Evolutionary conservation across 1,139 yeast genomes (phyloP), one percentile per base, ranked within the genome.

Genomic region (Zygoascus sp.): DNA sequence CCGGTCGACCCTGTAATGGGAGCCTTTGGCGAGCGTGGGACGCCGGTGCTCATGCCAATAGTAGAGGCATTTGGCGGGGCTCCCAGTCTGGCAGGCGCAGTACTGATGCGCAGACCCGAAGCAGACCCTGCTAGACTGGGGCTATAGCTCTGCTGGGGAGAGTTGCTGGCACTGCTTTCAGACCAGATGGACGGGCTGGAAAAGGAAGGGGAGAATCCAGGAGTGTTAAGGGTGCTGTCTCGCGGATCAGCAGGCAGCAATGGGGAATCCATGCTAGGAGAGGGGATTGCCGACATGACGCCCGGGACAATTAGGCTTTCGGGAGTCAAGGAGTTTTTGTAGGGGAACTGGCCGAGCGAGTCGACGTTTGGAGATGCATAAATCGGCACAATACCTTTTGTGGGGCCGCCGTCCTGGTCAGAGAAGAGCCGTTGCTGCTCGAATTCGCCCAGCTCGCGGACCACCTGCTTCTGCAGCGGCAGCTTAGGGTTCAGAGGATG

Each of bases 321-420:
- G 3, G 58, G 58, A 6, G 55, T 50, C 16, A 56, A 19, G 11
- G 58, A 55, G 51, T 56, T 56, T 38, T 53, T 53, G 48, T 55
- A 53, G 11, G 59, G 59, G 34, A 56, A 56, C 23, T 44, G 39
- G 19, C 58, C 52, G 23, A 53, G 40, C 10, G 58, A 55, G 42
- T 55, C 58, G 21, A 50, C 27, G 34, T 49, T 50, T 11, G 57
- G 58, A 5, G 53, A 45, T 16, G 45, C 44, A 39, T 56, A 56
- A 10, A 56, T 47, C 7, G 59, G 59, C 16, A 56, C 58, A 13
- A 54, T 40, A 2, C 54, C 59, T 25, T 38, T 25, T 7, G 36
- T 30, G 23, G 41, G 25, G 17, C 46, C 19, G 17, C 32, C 23
- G 10, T 15, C 22, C n/a, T 25, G 22, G 9, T 37, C 22, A 2